Conservation (phyloP, 179 eudicot species). For the Camellia oleifera region DNA sequence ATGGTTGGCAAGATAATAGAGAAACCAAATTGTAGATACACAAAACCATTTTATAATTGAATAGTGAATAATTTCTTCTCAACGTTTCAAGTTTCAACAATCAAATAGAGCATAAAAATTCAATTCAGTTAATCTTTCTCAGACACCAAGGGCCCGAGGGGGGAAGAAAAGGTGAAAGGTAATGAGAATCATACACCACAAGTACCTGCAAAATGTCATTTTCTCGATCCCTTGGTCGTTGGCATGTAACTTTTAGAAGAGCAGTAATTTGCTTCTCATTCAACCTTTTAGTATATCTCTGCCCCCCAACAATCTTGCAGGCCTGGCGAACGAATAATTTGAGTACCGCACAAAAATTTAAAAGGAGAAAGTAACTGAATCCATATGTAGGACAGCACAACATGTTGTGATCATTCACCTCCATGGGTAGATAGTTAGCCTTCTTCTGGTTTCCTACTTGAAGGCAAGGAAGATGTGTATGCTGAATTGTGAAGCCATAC, state of each 20-base stretch:
- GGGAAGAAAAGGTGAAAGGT: neutral
- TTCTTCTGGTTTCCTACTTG: constrained; percentile 97
- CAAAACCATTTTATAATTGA: neutral
- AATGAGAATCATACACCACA: neutral
- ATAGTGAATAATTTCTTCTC: neutral
- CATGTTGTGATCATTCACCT: constrained; percentile 34
- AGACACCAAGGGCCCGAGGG: neutral
- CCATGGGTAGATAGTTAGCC: constrained; percentile 94
- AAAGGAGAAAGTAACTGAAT: neutral
- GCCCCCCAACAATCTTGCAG: constrained; percentile 93
- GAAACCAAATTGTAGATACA: neutral
- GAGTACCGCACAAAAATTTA: neutral
- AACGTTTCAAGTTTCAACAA: neutral
- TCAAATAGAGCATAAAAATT: neutral
- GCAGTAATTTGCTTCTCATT: constrained; percentile 89
- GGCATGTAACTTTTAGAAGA: constrained; percentile 80
- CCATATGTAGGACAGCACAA: neutral
- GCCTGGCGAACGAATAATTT: constrained; percentile 41
- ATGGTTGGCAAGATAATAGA: neutral
- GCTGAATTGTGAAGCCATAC: constrained; percentile 82
- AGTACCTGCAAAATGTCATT: constrained; percentile 80
- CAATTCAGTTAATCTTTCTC: neutral
- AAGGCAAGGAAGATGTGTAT: constrained; percentile 85
- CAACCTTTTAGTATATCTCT: constrained; percentile 80
- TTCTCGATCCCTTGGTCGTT: constrained; percentile 82